Evolutionary conservation across 257 asterid species (phyloP), one percentile per base, ranked within the genome.

Genomic region (Solanum dulcamara): DNA sequence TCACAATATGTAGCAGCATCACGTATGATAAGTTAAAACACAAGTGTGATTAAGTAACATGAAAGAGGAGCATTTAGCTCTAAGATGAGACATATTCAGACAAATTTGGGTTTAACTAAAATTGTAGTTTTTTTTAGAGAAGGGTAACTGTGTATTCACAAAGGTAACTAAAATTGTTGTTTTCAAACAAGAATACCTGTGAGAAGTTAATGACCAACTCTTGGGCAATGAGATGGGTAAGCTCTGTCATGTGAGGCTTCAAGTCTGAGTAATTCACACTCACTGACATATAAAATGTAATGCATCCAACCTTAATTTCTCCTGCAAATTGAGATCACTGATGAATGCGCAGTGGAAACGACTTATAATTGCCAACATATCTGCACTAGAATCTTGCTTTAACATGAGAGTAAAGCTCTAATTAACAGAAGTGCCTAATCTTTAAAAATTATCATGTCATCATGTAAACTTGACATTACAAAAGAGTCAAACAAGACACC

Each of bases 211-310:
- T 90, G 86, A 74, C 88, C 60, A 95, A 89, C 81, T 91, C 98
- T 85, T 90, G 88, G 14, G 98, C 92, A 68, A 97, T 89, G 70
- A 83, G 84, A 87, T 91, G 86, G 44, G 92, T 77, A 85, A 97
- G 96, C 85, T 92, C 98, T 30, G 93, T 66, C 82, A 93, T 88
- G 53, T 70, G 98, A 90, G 98, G 98, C 94, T 95, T 91, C 94
- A 97, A 83, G 80, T 91, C 92, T 3, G 94, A 84, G 94, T 91
- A 91, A 83, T 90, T 95, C 83, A 88, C 84, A 81, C 90, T 92
- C 82, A 89, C 86, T 87, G 89, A 89, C 96, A 97, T 90, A 85
- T 80, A 92, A 90, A 97, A 93, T 84, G 94, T 91, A 87, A 97
- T 87, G 55, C 83, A 70, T 48, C 97, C 97, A 84, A 93, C 87